Base-by-base conservation (phyloP, 768 basidiomycete genomes). In the Lentinula guzmanii region DNA sequence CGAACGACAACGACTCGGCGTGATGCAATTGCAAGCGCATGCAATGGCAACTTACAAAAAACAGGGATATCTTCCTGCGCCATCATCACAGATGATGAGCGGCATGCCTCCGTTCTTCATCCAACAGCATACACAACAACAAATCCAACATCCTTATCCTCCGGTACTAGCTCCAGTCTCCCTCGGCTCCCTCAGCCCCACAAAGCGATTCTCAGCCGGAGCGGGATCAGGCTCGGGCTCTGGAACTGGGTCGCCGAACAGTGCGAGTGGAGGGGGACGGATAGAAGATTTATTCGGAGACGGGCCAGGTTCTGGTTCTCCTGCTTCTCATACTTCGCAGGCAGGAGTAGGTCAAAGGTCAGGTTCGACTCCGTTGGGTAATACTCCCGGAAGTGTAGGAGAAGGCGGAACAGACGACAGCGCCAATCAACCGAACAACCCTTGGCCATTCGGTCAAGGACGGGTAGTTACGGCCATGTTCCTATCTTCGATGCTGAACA, bases 401-500 rank as follows among this genome's bases (percentile, higher is more conserved):
- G 18, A 41, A n/a, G 24, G 15, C 31, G 24, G 53, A 21, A 16
- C 34, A 16, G 34, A 74, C 7, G 71, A 76, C 0, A 62, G 62
- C n/a, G 52, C 61, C 0, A 62, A 62, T 13, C 63, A 64, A 9
- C 69, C 69, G 5, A 65, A 70, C 66, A 28, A 72, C 72, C 4
- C 66, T 9, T 56, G 55, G 55, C 41, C 37, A 7, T 56, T 56
- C 24, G 58, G 58, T 21, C 33, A 59, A 45, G 61, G 53, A 7
- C 31, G 33, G 1, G 7, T 77, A 34, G 79, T 89, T 33, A 90
- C 86, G n/a, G 84, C 87, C 0, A 69, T 71, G 59, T 77, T 82
- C 64, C 72, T 93, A 65, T 78, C 85, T 4, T 75, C 72, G 39
- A 65, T 91, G 53, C 69, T 93, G 70, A 65, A 79, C 62, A 77